Evolutionary conservation across 2,329 filamentous ascomycete genomes (phyloP), one percentile per base, ranked within the genome.

Genomic region (Cryphonectria nitschkei): DNA sequence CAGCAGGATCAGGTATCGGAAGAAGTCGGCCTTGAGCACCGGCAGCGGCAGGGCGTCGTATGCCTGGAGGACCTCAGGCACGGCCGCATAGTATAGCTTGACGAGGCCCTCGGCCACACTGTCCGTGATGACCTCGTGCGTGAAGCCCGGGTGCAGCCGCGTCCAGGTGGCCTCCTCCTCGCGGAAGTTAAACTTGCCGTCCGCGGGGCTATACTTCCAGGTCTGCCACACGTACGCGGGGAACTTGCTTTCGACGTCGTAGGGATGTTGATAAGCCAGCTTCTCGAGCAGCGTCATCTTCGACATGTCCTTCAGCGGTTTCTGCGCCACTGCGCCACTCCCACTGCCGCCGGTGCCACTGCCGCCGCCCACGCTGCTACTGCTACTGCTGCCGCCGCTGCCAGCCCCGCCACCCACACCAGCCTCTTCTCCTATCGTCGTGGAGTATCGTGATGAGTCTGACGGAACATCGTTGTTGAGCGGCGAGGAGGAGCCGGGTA

Each of bases 161-260:
- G 93, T 92, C 96, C 96, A 99, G 73, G 92, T 94, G 19, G 93
- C 93, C 82, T 98, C 96, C 72, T 94, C 87, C 63, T 92, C 89
- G 73, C 95, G 90, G 78, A 97, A 95, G 29, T 85, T 82, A 79
- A 99, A 99, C 73, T 93, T 86, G 66, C 89, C 86, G 32, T 93
- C 92, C 1, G 90, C 88, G 0, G 95, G 95, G 0, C 90, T 93
- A 77, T 89, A 91, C 81, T 97, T 98, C 96, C 96, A 99, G 19
- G 96, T 99, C 85, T 99, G 96, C 96, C 96, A 99, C 78, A 99
- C 97, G 84, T 97, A 98, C 70, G 94, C 95, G 3, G 96, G 96
- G 80, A 98, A 98, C 80, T 95, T 97, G 76, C 86, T 82, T 78
- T 94, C 90, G 73, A 95, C 86, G 77, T 97, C 93, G 85, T 98